Base-by-base conservation (phyloP, 176 grass and related monocot species). In the Carex kokanica region DNA sequence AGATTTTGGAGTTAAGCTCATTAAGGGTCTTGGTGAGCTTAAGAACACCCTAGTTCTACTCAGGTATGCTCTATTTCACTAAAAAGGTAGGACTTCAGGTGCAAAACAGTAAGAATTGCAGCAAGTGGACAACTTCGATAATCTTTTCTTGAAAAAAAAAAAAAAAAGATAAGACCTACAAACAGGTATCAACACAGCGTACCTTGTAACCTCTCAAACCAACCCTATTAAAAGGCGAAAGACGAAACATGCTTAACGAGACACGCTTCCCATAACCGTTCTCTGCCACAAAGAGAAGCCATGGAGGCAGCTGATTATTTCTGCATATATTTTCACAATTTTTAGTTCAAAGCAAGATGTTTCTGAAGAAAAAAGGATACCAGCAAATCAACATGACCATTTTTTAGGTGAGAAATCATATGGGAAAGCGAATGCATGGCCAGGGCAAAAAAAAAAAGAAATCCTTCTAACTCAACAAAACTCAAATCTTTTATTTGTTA, bases 281-380 rank as follows among this genome's bases (percentile, higher is more conserved):
- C 84, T 99, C 96, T 83, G 96, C 85, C 65, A 95, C 86, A 89
- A 99, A 93, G 78, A 99, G 89, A 41, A 95, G 86, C 96, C 96
- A 99, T n/a, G 96, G 96, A 77, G 96, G 93, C 60, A 89, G 85
- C 49, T 69, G 38, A 80, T 89, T 43, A 84, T 91, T 95, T 63
- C 84, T 87, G 58, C 18, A 93, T 78, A 6, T 64, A 68, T 78
- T 71, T 0, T n/a, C 23, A 31, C 8, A 53, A 90, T 58, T 79
- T 49, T 78, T 78, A 78, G 24, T 64, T 86, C 49, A 90, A 74
- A 75, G 47, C 12, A 75, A 31, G 73, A 55, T 16, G 73, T 8
- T 49, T 73, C 49, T 14, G 14, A 14, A 77, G 5, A 68, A 70
- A 69, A 1, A 70, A 70, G 5, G 23, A 54, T 29, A 25, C 20